These are phyloP conservation scores for Fraxinus dipetala DNA, from an alignment of 305 asterid species.

Conservation along the genomic window DNA sequence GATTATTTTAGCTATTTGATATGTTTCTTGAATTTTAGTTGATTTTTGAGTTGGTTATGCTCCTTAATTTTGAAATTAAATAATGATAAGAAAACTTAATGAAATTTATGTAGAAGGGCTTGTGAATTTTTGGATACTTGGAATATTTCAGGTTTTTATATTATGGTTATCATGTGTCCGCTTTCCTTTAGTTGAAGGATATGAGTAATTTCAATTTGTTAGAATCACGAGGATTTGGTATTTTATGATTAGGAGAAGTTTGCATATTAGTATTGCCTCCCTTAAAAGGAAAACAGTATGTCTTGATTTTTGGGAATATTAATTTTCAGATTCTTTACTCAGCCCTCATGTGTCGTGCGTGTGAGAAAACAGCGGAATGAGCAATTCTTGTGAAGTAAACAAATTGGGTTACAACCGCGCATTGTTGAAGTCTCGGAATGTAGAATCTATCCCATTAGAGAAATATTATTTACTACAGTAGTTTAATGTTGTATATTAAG, in stretches of 20 bases:
- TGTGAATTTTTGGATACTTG: background rate
- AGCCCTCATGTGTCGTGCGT: background rate
- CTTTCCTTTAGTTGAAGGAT: background rate
- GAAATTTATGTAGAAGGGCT: background rate
- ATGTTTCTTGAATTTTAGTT: constrained; percentile 1
- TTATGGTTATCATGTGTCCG: background rate
- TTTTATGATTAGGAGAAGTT: background rate
- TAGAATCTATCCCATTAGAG: background rate
- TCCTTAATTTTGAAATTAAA: background rate
- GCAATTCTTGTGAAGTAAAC: background rate
- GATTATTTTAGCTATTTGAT: background rate
- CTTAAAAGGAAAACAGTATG: background rate
- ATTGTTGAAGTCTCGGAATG: background rate
- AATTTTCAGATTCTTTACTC: background rate
- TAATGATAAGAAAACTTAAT: background rate
- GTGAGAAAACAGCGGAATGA: background rate
- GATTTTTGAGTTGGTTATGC: background rate
- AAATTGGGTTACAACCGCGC: background rate
- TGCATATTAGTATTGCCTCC: background rate
- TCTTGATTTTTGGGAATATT: background rate
- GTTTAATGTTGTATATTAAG: background rate
- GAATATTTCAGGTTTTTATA: background rate
- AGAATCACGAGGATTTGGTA: background rate
- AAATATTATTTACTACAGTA: background rate
- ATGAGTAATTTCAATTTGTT: background rate